Percentiles rank a stretch among this genome's conserved stretches.
Evolutionary conservation across 257 asterid species (phyloP).

Genomic region (Solanum lignicaule): DNA sequence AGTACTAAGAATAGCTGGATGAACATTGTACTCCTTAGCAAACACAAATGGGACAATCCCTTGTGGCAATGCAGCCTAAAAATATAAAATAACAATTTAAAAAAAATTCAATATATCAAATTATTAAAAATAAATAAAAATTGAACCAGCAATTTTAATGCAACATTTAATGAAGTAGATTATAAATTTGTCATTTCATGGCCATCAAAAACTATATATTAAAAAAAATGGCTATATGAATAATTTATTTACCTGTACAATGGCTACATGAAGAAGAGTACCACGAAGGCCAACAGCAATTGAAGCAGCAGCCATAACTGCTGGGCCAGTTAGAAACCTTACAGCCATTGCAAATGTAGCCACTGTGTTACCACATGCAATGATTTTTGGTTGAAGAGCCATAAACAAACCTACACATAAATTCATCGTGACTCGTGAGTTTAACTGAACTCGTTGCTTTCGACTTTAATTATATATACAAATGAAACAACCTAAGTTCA

Average conservation of each 20-base stretch:
- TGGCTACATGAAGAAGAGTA: slow-evolving; percentile 80
- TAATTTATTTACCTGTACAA: slow-evolving; percentile 58
- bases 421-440: neutral
- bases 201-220: neutral
- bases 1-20: slow-evolving; percentile 88
- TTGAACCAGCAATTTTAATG: neutral
- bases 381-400: slow-evolving; percentile 96
- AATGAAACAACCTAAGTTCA: neutral
- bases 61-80: slow-evolving; percentile 95
- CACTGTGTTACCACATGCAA: slow-evolving; percentile 94
- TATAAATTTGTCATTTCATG: neutral
- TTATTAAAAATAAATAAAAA: no score
- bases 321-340: slow-evolving; percentile 93
- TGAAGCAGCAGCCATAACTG: slow-evolving; percentile 96
- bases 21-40: slow-evolving; percentile 91
- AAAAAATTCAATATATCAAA: neutral
- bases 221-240: neutral
- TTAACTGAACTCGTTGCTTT: neutral
- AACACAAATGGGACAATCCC: slow-evolving; percentile 97
- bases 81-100: neutral
- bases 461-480: neutral
- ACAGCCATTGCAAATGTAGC: slow-evolving; percentile 95
- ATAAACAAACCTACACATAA: slow-evolving; percentile 69
- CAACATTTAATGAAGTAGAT: neutral
- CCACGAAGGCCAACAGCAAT: slow-evolving; percentile 93